Evolutionary conservation across 108 stramenopile species (phyloP), one percentile per base, ranked within the genome.

Genomic region (Bacterosira constricta): DNA sequence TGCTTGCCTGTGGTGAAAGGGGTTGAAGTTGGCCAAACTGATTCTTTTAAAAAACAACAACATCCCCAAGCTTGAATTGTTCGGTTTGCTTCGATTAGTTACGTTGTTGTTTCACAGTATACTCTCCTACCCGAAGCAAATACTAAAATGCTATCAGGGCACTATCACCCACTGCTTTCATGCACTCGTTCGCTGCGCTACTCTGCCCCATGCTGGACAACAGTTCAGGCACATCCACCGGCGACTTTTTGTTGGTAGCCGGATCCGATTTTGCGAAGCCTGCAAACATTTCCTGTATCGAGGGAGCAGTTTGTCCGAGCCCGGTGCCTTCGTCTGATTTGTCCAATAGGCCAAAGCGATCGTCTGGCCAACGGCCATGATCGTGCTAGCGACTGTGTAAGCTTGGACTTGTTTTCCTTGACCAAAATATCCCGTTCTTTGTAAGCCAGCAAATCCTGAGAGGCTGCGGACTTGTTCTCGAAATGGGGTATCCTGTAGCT

Each of bases 281-380:
- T 20, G 38, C 34, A 0, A 50, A 4, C 4, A 49, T 49, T 35
- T 64, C 39, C 32, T 46, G 47, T 5, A 64, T 34, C 31, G 53
- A 1, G 63, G 47, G 9, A 46, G 32, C 3, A 64, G 63, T 0
- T 21, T 12, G 18, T 49, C 31, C n/a, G 4, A 29, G 8, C 63
- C 63, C 1, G 17, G 46, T 29, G 47, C n/a, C 20, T 49, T 46
- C 18, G 34, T 32, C 23, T 44, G 63, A 21, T 64, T 64, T n/a
- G 30, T 12, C 31, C 20, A 27, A 34, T 31, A 35, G 4, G 30
- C 47, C 47, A 50, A 5, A 2, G 63, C 31, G 32, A 64, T 64
- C 32, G 45, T 47, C 63, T 64, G 30, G 29, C 63, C 63, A 64
- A 50, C 34, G 63, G 63, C 47, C 15, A 45, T 35, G 63, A 64